Conservation (phyloP, 1,284 basidiomycete genomes). For the Cryptococcus wingfieldii region DNA sequence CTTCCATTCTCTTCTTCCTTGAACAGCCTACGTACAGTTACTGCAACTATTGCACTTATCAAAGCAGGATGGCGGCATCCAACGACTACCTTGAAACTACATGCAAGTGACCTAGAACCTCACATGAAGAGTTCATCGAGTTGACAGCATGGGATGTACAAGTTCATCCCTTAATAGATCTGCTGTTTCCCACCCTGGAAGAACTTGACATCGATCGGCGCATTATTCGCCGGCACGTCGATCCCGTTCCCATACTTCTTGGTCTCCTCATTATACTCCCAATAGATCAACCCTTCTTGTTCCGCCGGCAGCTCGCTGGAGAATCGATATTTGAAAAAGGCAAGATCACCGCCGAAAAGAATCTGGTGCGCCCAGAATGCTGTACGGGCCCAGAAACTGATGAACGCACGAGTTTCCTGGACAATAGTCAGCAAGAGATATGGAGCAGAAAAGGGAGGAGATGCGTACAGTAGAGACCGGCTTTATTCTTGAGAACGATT, state of each 20-base stretch:
- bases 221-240: too few relatives aligned
- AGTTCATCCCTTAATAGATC: too few relatives aligned
- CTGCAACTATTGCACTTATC: too few relatives aligned
- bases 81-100: too few relatives aligned
- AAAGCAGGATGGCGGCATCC: too few relatives aligned
- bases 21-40: too few relatives aligned
- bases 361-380: conserved; percentile 11
- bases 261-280: not conserved
- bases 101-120: too few relatives aligned
- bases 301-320: not conserved
- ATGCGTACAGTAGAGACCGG: not conserved
- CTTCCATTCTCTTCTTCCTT: too few relatives aligned
- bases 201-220: too few relatives aligned
- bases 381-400: conserved; percentile 3
- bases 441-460: not conserved
- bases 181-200: too few relatives aligned
- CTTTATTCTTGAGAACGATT: not conserved
- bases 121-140: too few relatives aligned
- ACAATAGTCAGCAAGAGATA: not conserved
- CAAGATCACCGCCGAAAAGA: not conserved
- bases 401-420: not conserved
- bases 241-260: not conserved
- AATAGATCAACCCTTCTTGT: not conserved
- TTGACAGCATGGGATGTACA: too few relatives aligned
- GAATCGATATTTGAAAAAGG: conserved; percentile 4